Evolutionary conservation across 129 eudicot genomes (phyloP).

Genomic region (Tagetes patula): DNA sequence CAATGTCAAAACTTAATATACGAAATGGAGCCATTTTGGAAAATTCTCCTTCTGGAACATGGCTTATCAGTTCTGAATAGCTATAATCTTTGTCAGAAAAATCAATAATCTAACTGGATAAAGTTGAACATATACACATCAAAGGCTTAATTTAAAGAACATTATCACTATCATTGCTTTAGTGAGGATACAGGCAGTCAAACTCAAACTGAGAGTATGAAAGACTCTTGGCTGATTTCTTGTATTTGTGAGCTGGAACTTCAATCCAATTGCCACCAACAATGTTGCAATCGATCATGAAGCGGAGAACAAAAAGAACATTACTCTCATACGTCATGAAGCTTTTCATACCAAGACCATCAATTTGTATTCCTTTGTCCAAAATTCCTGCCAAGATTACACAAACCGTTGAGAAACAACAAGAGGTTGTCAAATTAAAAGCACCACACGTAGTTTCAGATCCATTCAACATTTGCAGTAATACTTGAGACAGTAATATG

Average conservation of each 20-base stretch:
- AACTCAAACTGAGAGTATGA: slow-evolving; percentile 89
- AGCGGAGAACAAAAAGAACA: slow-evolving; percentile 90
- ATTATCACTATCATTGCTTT: slow-evolving; percentile 13
- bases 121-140: slow-evolving; percentile 11
- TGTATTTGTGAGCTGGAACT: slow-evolving; percentile 78
- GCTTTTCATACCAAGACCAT: slow-evolving; percentile 90
- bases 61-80: slow-evolving; percentile 81
- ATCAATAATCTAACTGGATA: neutral
- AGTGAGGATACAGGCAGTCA: slow-evolving; percentile 89
- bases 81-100: slow-evolving; percentile 59
- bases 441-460: neutral
- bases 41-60: slow-evolving; percentile 88
- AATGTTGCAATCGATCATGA: slow-evolving; percentile 93
- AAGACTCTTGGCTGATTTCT: slow-evolving; percentile 53
- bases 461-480: neutral
- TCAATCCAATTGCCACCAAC: slow-evolving; percentile 99
- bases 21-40: slow-evolving; percentile 99
- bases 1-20: slow-evolving; percentile 92
- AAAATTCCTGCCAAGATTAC: slow-evolving; percentile 67
- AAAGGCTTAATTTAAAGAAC: slow-evolving; percentile 14
- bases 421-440: slow-evolving; percentile 10
- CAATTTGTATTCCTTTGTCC: slow-evolving; percentile 92
- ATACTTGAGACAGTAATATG: neutral
- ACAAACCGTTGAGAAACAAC: neutral
- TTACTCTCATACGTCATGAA: slow-evolving; percentile 95